Conservation (phyloP, 78 protist species). For the Chrysochromulina tobinii region DNA sequence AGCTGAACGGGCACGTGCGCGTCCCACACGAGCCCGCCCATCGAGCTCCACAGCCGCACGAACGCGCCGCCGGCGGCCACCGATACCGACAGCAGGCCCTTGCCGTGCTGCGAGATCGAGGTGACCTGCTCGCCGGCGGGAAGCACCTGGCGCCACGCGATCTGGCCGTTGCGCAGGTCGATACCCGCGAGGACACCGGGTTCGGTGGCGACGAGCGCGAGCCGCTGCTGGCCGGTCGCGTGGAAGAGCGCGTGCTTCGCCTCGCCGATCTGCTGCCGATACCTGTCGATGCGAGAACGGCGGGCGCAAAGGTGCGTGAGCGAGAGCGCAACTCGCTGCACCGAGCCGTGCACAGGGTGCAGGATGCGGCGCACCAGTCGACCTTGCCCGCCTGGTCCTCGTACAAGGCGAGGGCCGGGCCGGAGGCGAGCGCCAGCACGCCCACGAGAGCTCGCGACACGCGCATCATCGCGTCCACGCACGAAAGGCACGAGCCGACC, state of each 20-base stretch:
- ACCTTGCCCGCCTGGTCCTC: conserved; percentile 26
- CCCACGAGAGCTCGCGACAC: too few relatives aligned
- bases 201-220: neutral
- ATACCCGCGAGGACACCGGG: neutral
- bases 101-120: neutral
- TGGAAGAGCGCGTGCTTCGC: neutral
- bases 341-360: too few relatives aligned
- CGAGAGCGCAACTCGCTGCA: too few relatives aligned
- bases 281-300: neutral
- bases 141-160: neutral
- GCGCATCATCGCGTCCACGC: too few relatives aligned
- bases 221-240: neutral
- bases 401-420: neutral
- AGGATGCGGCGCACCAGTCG: conserved; percentile 15
- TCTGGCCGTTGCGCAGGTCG: neutral
- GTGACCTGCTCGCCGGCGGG: neutral
- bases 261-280: neutral
- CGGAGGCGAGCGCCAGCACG: neutral
- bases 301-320: too few relatives aligned
- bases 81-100: neutral
- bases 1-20: neutral
- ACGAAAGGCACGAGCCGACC: too few relatives aligned
- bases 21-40: neutral
- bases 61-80: neutral
- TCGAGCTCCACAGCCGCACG: neutral